These are phyloP conservation scores for Leucosporidium scottii DNA, from an alignment of 768 basidiomycete species.

Conservation along the genomic window DNA sequence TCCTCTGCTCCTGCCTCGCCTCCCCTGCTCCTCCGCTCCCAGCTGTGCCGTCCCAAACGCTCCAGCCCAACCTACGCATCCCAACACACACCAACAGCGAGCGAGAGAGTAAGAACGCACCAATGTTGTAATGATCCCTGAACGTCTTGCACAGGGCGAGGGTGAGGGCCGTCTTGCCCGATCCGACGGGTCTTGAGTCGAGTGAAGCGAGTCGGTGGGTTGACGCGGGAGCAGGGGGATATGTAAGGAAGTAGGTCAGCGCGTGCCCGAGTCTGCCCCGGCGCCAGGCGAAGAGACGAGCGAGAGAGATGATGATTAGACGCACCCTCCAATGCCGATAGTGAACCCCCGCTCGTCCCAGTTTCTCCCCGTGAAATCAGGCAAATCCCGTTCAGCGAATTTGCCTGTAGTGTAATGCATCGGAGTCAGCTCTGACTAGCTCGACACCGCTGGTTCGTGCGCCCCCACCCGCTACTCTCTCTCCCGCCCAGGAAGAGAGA, in stretches of 20 bases:
- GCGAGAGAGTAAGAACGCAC: conserved; percentile 45
- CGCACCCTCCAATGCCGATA: conserved; percentile 93
- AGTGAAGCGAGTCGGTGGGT: neutral
- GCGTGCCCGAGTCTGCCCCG: neutral
- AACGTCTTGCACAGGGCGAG: conserved; percentile 78
- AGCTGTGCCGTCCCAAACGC: no score
- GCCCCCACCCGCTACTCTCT: no score
- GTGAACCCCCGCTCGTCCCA: conserved; percentile 93
- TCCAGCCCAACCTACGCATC: neutral
- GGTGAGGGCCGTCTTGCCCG: conserved; percentile 91
- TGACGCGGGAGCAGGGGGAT: neutral
- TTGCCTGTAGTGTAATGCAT: conserved; percentile 54
- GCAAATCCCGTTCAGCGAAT: conserved; percentile 84
- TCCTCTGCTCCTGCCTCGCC: neutral
- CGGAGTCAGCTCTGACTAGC: no score
- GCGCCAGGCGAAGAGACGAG: neutral
- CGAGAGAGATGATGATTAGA: conserved; percentile 5
- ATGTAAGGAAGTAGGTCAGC: no score
- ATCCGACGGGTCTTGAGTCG: conserved; percentile 75
- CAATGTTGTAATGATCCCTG: conserved; percentile 81
- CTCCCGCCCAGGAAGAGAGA: neutral
- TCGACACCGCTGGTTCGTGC: no score
- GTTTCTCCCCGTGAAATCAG: conserved; percentile 73
- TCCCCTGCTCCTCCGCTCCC: no score
- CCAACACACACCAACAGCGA: neutral